Percentiles rank a stretch among this genome's conserved stretches.
Conservation (phyloP, 2,329 filamentous ascomycete species). For the Phaeosphaeriaceae sp. region DNA sequence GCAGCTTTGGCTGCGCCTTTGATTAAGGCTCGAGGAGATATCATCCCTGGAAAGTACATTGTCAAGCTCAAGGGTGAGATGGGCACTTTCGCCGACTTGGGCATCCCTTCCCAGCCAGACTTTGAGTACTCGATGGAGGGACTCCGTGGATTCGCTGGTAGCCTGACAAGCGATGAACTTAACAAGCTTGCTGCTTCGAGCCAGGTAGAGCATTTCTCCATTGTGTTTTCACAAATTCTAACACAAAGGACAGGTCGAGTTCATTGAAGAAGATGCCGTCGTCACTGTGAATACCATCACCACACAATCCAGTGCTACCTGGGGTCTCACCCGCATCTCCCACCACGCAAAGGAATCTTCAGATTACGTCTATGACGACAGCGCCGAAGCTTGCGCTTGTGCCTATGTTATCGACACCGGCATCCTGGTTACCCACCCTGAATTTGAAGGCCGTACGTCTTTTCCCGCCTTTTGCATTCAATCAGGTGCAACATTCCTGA, state of each 20-base stretch:
- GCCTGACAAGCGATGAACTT: constrained; percentile 34
- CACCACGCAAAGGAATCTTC: constrained; percentile 36
- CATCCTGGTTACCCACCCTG: constrained; percentile 60
- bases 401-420: constrained; percentile 71
- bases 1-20: no score
- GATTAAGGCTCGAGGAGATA: no score
- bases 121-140: constrained; percentile 43
- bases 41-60: constrained; percentile 53
- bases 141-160: constrained; percentile 48
- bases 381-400: constrained; percentile 51
- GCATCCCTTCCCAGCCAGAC: constrained; percentile 27
- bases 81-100: constrained; percentile 20
- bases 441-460: constrained; percentile 44
- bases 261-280: constrained; percentile 43
- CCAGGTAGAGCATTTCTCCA: constrained; percentile 20
- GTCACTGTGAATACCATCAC: constrained; percentile 38
- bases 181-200: constrained; percentile 30
- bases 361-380: constrained; percentile 47
- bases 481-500: constrained; percentile 34
- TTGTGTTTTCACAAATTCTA: rapidly evolving
- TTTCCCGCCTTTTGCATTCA: background rate
- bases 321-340: constrained; percentile 50
- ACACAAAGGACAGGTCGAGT: constrained; percentile 34
- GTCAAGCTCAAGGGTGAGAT: constrained; percentile 51
- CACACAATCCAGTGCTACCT: constrained; percentile 45